A percentile compares a stretch with the other conserved stretches of the same genome.
These are phyloP conservation scores for Trichosporon sp. DNA, from an alignment of 1,284 basidiomycete species.

Conservation along the genomic window DNA sequence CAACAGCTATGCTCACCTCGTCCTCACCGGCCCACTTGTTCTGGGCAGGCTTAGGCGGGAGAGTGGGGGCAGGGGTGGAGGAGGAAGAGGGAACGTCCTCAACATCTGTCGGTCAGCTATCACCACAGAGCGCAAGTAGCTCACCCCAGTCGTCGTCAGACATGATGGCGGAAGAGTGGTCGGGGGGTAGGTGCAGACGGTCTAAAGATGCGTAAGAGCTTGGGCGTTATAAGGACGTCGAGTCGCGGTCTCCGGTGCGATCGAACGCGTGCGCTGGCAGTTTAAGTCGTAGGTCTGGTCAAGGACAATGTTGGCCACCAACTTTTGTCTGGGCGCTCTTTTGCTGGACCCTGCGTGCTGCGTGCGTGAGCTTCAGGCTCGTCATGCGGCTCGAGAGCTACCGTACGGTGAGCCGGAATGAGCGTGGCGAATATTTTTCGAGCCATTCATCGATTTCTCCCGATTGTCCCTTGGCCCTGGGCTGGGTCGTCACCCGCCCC, in stretches of 20 bases:
- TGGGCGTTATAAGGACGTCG: not conserved
- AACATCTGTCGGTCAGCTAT: slow-evolving; percentile 27
- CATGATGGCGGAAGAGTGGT: slow-evolving; percentile 22
- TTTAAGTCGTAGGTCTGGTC: not conserved
- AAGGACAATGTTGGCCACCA: slow-evolving; percentile 5
- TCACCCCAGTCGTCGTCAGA: slow-evolving; percentile 43
- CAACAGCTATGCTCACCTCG: slow-evolving; percentile 50
- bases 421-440: slow-evolving; percentile 3
- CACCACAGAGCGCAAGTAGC: not conserved
- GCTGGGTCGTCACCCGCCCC: not conserved
- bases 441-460: slow-evolving; percentile 14
- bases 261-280: not conserved
- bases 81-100: slow-evolving; percentile 52
- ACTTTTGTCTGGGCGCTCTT: slow-evolving; percentile 13
- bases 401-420: not conserved
- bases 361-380: too few relatives aligned
- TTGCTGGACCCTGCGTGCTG: slow-evolving; percentile 5
- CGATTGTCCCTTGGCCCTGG: not conserved
- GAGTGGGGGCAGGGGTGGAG: slow-evolving; percentile 44
- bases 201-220: not conserved
- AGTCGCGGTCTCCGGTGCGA: not conserved
- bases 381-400: not conserved
- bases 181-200: not conserved
- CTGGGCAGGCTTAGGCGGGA: slow-evolving; percentile 50
- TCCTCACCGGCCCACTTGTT: slow-evolving; percentile 78